Base-by-base conservation (phyloP, 352 stramenopile genomes). In the Nothophytophthora sp. region DNA sequence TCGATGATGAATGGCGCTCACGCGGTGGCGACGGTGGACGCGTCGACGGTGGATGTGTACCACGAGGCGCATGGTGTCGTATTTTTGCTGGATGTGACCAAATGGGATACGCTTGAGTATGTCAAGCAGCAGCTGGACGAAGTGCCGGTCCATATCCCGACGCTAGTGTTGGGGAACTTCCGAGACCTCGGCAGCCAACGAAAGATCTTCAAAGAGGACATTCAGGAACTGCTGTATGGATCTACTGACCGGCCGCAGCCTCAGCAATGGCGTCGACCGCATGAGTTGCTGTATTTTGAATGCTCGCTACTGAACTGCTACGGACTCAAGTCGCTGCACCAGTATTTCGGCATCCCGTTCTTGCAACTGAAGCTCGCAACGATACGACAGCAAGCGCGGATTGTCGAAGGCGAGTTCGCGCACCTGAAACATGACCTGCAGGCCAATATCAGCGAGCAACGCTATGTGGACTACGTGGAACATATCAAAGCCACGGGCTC, bases 31-130 rank as follows among this genome's bases (percentile, higher is more conserved):
- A 67, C 75, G 3, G 78, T 95, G 22, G 90, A 97, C 50, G 87
- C 87, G 8, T 77, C 73, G 23, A 90, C 82, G 1, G 81, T 97
- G 5, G 84, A 97, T 53, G 86, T 97, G 48, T 97, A 96, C 53
- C 73, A 95, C 24, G 85, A 90, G 60, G 84, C 85, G n/a, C 82
- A 92, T 48, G 81, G 81, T 6, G 85, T 92, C 6, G 81, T 97
- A 19, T 97, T 97, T 50, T 47, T 97, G 45, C 55, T 97, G 41
- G 84, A 97, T 55, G 72, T 96, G 25, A 89, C 76, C 16, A 88
- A 85, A 52, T 80, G 68, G 54, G 61, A 88, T 48, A 91, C 84
- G 35, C 67, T 95, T 24, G 84, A 93, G 60, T 96, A 96, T 34
- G 87, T 92, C 5, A 72, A 75, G 11, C 60, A 82, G 39, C 73